phyloP scores from a whole-genome alignment of 2,329 filamentous ascomycete genomes.

The Aspergillus cejpii region DNA sequence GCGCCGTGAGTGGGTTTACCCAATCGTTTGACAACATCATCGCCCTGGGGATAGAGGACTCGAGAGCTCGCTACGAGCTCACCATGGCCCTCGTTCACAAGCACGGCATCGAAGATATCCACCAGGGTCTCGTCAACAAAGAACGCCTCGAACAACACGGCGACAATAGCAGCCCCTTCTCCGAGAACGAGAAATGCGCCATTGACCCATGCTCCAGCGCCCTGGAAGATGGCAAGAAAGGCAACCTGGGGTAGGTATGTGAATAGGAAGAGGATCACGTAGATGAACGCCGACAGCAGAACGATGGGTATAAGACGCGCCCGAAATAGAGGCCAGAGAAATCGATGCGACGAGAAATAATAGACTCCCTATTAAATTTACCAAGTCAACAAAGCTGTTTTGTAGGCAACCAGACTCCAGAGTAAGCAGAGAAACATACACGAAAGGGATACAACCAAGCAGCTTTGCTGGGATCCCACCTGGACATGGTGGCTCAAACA shows the following conservation, averaged over 20 bases:
- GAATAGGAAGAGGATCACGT: constrained; percentile 80
- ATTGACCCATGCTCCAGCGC: constrained; percentile 79
- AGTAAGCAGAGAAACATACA: constrained; percentile 27
- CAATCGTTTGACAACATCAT: constrained; percentile 68
- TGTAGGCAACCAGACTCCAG: constrained; percentile 1
- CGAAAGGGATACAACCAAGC: constrained; percentile 46
- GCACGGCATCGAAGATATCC: constrained; percentile 76
- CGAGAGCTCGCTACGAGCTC: constrained; percentile 62
- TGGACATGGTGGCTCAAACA: constrained; percentile 11
- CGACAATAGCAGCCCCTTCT: constrained; percentile 56
- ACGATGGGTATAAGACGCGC: constrained; percentile 72
- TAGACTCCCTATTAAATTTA: constrained; percentile 56
- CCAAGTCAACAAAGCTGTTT: constrained; percentile 5
- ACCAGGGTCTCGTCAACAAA: constrained; percentile 73
- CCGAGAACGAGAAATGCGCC: constrained; percentile 75
- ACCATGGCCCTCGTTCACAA: constrained; percentile 66
- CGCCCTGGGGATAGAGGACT: constrained; percentile 59
- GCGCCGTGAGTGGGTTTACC: constrained; percentile 72
- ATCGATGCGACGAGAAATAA: constrained; percentile 71
- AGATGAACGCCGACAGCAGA: constrained; percentile 74
- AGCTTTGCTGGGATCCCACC: constrained; percentile 27
- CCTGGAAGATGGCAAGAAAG: constrained; percentile 84
- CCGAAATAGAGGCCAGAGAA: constrained; percentile 74
- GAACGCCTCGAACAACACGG: constrained; percentile 68
- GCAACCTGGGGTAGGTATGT: constrained; percentile 83